Evolutionary conservation across 495 filamentous ascomycete genomes (phyloP), one percentile per base, ranked within the genome.

Genomic region (Penicillium lagena): DNA sequence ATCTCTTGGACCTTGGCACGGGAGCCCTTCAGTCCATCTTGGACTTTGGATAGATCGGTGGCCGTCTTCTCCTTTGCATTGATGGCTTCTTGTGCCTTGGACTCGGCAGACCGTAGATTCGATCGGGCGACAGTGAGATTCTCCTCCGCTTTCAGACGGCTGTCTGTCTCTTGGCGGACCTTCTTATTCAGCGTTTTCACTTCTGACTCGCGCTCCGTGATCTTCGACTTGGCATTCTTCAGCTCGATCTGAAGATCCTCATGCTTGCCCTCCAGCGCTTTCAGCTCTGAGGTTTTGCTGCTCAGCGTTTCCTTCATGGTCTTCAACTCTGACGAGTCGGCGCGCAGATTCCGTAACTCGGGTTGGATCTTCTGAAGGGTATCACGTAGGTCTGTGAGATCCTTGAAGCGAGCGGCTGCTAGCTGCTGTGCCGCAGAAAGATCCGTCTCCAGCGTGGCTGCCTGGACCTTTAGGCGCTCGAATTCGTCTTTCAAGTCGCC

Each of bases 351-450:
- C 49, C 77, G 79, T 13, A 97, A 71, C 62, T 98, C 93, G 1
- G 90, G 87, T 50, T 96, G 89, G 9, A 83, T 70, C 55, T 90
- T 95, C 41, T 91, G 83, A 9, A 96, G 67, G 8, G 87, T 77
- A 31, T 87, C 82, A 29, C 83, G 70, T 36, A 93, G 64, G 32
- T 95, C 87, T 0, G 82, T 85, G 2, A 96, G 66, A 44, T 96
- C 90, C 56, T 90, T 95, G 67, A 89, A 97, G 8, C 94, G 77
- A 27, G 79, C 80, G 37, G 89, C 79, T 1, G 93, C 89, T 13
- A 97, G 70, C 58, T 94, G 81, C 54, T 96, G 77, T 0, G 89
- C 85, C 8, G 90, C 91, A 1, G 82, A 85, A 11, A 96, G 75
- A 60, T 98, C 91, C 3, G 83, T 88, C 48, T 94, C 82, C 9